phyloP scores from a whole-genome alignment of 495 filamentous ascomycete species.

The Neurospora terricola region DNA sequence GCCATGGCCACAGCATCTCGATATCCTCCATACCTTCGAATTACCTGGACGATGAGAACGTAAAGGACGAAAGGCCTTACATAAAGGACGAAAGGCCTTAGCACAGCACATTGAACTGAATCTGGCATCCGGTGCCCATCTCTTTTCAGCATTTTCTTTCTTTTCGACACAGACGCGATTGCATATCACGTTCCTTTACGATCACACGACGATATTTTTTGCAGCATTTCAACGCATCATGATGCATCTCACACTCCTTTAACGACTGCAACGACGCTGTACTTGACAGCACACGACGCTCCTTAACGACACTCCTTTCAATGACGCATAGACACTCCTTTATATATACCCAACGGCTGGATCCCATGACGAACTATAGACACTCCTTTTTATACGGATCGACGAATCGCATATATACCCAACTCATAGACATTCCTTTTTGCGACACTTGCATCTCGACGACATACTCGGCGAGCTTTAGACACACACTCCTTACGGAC shows the following conservation, averaged over 20 bases:
- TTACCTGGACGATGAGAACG: slow-evolving; percentile 14
- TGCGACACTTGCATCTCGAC: slow-evolving; percentile 7
- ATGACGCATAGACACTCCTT: slow-evolving; percentile 29
- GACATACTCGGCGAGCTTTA: slow-evolving; percentile 7
- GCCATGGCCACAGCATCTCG: slow-evolving; percentile 21
- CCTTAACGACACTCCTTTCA: slow-evolving; percentile 6
- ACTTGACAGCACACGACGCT: background rate
- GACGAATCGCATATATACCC: slow-evolving; percentile 24
- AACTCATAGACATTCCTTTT: slow-evolving; percentile 39
- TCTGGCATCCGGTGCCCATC: slow-evolving; percentile 9
- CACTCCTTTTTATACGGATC: slow-evolving; percentile 31
- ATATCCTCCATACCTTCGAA: slow-evolving; percentile 15
- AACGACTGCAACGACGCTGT: slow-evolving; percentile 33
- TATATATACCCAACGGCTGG: slow-evolving; percentile 26
- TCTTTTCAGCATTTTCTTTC: slow-evolving; percentile 8
- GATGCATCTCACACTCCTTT: slow-evolving; percentile 24
- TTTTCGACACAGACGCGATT: slow-evolving; percentile 39
- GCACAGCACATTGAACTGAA: background rate
- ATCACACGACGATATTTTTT: slow-evolving; percentile 20
- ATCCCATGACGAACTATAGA: slow-evolving; percentile 29
- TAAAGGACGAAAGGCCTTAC: slow-evolving; percentile 17
- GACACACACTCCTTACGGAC: slow-evolving; percentile 27
- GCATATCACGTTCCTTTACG: slow-evolving; percentile 38
- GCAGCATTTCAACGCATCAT: slow-evolving; percentile 23
- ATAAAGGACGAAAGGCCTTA: slow-evolving; percentile 18